Evolutionary conservation across 2,329 filamentous ascomycete genomes (phyloP), one percentile per base, ranked within the genome.

Genomic region (Aspergillus sp.): DNA sequence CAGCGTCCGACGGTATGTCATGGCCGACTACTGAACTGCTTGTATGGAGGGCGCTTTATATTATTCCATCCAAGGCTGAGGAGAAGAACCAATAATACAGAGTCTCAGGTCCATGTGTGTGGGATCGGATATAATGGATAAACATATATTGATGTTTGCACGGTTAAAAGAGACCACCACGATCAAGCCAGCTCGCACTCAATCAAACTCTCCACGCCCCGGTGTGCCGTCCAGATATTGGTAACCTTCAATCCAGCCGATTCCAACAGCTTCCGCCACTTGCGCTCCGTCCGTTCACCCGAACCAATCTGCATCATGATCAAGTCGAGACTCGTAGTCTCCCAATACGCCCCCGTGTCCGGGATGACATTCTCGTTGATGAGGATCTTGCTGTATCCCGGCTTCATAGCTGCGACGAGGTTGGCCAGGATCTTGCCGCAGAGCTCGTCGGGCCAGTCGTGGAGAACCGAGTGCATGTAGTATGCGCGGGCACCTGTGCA

Each of bases 311-410:
- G 64, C 76, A 82, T 77, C 79, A 83, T 81, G 23, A 75, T 72
- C 51, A 80, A 70, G 66, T 83, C 81, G 31, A 80, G 62, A 25
- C 68, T 67, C 7, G 73, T 76, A 2, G 65, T 68, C 15, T 74
- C 71, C 66, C 70, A 72, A 17, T 69, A 66, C 2, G 79, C 72
- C 7, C 71, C 71, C 0, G 63, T 73, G 8, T 77, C 72, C 1
- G 79, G 77, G 11, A 82, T 69, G 0, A 79, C 67, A 49, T 76
- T 75, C 56, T 83, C 80, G 43, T 79, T 76, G n/a, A 83, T 73
- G 11, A 84, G 65, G 1, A 83, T 52, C 54, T 79, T 77, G 15
- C 77, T 80, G 55, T 79, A 74, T 2, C 75, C 73, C 1, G 63
- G 71, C 47, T 71, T 72, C 77, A 81, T 80, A 0, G 74, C 63